These are phyloP conservation scores for Acorus calamus DNA, from an alignment of 106 monocot genomes.

Conservation along the genomic window DNA sequence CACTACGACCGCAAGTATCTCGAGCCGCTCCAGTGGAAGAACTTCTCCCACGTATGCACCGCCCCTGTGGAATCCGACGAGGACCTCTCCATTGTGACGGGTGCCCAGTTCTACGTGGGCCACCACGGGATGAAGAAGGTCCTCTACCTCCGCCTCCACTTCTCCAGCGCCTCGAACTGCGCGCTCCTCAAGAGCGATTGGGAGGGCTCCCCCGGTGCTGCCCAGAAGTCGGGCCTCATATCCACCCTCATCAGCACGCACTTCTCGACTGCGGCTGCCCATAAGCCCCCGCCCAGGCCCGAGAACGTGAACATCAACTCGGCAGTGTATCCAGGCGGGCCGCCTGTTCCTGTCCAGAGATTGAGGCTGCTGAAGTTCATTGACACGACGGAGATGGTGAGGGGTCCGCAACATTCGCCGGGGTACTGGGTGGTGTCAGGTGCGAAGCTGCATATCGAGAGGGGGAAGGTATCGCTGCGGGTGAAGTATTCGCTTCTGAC, in stretches of 20 bases:
- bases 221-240: slow-evolving; percentile 69
- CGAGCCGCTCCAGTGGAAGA: slow-evolving; percentile 63
- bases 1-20: slow-evolving; percentile 37
- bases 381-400: slow-evolving; percentile 62
- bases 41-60: slow-evolving; percentile 77
- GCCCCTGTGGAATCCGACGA: slow-evolving; percentile 70
- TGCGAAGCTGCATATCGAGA: slow-evolving; percentile 67
- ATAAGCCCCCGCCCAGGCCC: slow-evolving; percentile 49
- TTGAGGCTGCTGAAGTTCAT: slow-evolving; percentile 53
- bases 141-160: slow-evolving; percentile 61
- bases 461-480: slow-evolving; percentile 75
- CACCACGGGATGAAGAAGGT: slow-evolving; percentile 59
- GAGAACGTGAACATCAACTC: slow-evolving; percentile 76
- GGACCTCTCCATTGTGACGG: slow-evolving; percentile 56
- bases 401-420: slow-evolving; percentile 73
- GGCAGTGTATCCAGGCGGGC: slow-evolving; percentile 71
- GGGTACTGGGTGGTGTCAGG: slow-evolving; percentile 89
- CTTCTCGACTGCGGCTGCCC: slow-evolving; percentile 40
- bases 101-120: slow-evolving; percentile 68
- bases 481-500: slow-evolving; percentile 83
- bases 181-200: slow-evolving; percentile 42
- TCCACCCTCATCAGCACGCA: slow-evolving; percentile 76
- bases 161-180: slow-evolving; percentile 38
- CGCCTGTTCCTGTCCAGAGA: slow-evolving; percentile 45
- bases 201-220: slow-evolving; percentile 58